phyloP scores from a whole-genome alignment of 495 filamentous ascomycete species.

The Lophiotrema nucula region DNA sequence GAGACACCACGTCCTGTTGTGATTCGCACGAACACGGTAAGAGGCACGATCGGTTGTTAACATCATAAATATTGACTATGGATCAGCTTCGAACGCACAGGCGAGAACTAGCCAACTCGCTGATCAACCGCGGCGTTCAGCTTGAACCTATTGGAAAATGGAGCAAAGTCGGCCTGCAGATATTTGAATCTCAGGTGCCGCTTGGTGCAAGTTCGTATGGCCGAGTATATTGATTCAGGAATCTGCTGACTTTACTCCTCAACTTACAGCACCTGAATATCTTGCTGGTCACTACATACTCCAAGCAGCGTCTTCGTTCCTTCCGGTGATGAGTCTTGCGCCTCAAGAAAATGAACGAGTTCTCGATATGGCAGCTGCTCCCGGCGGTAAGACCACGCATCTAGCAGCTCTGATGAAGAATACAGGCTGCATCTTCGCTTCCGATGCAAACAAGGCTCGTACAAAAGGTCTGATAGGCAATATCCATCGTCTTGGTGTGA shows the following conservation, averaged over 20 bases:
- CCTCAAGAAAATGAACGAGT: slow-evolving; percentile 90
- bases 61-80: no score
- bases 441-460: slow-evolving; percentile 90
- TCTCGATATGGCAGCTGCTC: slow-evolving; percentile 95
- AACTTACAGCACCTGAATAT: no score
- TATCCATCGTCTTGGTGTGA: slow-evolving; percentile 88
- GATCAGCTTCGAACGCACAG: slow-evolving; percentile 91
- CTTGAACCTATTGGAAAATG: slow-evolving; percentile 97
- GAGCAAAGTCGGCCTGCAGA: slow-evolving; percentile 94
- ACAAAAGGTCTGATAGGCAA: slow-evolving; percentile 97
- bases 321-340: slow-evolving; percentile 94
- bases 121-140: slow-evolving; percentile 96
- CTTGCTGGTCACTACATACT: slow-evolving; percentile 96
- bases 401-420: slow-evolving; percentile 98
- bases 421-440: slow-evolving; percentile 92
- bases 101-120: slow-evolving; percentile 83
- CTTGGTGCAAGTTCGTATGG: slow-evolving; percentile 94
- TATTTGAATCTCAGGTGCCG: slow-evolving; percentile 91
- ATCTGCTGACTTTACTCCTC: no score
- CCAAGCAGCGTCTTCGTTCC: slow-evolving; percentile 93
- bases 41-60: no score
- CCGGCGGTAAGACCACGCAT: slow-evolving; percentile 96
- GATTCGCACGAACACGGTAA: slow-evolving; percentile 89
- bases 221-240: no score
- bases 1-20: slow-evolving; percentile 86